These are phyloP conservation scores for Penicillium sp. DNA, from an alignment of 2,329 filamentous ascomycete species.

Conservation along the genomic window DNA sequence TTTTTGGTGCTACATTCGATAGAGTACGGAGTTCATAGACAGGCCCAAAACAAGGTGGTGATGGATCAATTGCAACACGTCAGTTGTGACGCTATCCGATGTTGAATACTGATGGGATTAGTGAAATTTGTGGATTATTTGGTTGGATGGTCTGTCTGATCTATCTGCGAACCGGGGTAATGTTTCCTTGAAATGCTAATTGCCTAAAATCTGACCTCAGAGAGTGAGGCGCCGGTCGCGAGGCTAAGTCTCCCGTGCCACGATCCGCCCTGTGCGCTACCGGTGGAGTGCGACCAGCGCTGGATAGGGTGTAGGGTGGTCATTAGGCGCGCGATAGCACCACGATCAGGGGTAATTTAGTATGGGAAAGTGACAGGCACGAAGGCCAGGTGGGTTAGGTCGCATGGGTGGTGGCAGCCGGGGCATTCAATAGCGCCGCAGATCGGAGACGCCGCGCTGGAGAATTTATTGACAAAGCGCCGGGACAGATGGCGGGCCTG, in stretches of 20 bases:
- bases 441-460: constrained; percentile 20
- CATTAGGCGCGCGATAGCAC: constrained; percentile 2
- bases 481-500: constrained; percentile 2
- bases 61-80: not conserved
- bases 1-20: constrained; percentile 1
- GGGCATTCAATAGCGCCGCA: constrained; percentile 25
- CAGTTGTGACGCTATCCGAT: not conserved
- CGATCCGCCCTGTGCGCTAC: constrained; percentile 9
- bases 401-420: constrained; percentile 14
- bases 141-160: constrained; percentile 6
- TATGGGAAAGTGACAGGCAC: constrained; percentile 19
- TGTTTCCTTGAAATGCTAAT: not conserved
- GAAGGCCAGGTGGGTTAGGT: constrained; percentile 11
- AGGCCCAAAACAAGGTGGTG: not conserved
- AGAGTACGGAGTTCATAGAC: not conserved
- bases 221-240: not conserved
- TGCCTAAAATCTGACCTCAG: not conserved
- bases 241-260: not conserved
- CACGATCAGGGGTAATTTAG: constrained; percentile 1
- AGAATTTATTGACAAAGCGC: constrained; percentile 17
- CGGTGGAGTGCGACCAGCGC: not conserved
- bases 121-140: not conserved
- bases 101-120: constrained; percentile 2
- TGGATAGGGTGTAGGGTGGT: not conserved
- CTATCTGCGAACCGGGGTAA: constrained; percentile 1